Percentiles rank a stretch among this genome's conserved stretches.
phyloP scores from a whole-genome alignment of 495 filamentous ascomycete species.

The Gamarada debralockiae region DNA sequence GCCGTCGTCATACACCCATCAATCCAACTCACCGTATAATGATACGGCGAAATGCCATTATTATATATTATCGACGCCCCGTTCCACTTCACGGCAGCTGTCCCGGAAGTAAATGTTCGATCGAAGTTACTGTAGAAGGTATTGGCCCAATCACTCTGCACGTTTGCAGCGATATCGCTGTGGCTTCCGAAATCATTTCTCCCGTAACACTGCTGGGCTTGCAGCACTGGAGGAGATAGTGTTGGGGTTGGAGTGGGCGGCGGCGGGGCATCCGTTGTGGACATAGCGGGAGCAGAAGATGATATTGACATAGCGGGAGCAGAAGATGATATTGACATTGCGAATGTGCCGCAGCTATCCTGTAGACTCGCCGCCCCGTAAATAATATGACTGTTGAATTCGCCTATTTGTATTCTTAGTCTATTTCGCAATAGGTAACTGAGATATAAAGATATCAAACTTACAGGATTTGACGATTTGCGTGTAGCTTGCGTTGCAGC shows the following conservation, averaged over 20 bases:
- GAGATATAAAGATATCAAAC: background rate
- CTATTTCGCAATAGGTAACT: background rate
- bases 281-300: no score
- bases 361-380: conserved; percentile 5
- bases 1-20: conserved; percentile 7
- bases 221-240: conserved; percentile 1
- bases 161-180: background rate
- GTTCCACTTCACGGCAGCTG: background rate
- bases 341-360: conserved; percentile 8
- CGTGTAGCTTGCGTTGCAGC: conserved; percentile 4
- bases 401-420: background rate
- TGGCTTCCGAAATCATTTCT: conserved; percentile 1
- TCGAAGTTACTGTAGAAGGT: background rate
- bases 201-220: conserved; percentile 5
- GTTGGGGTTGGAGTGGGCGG: conserved; percentile 2
- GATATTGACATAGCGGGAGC: conserved; percentile 1
- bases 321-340: no score
- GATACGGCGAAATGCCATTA: conserved; percentile 1
- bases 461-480: conserved; percentile 3
- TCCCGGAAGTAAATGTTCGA: conserved; percentile 1
- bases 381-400: no score
- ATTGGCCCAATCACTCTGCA: conserved; percentile 1
- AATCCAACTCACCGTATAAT: background rate
- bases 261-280: background rate
- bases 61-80: background rate